Base-by-base conservation (phyloP, 768 basidiomycete species). In the Tricholoma bakamatsutake region DNA sequence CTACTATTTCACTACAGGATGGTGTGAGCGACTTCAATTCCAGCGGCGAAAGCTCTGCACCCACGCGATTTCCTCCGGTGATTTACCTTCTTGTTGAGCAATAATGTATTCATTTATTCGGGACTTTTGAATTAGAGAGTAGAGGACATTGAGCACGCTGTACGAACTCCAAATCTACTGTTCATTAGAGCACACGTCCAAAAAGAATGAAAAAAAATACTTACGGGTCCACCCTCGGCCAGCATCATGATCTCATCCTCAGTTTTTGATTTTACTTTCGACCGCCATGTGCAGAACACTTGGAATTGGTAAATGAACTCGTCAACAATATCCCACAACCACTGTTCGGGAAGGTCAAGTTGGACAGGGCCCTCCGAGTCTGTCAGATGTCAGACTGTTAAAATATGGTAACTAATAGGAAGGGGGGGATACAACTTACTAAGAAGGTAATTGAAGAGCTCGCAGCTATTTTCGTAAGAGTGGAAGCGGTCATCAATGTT, bases 221-320 rank as follows among this genome's bases (percentile, higher is more conserved):
- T 60, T 49, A 79, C 90, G 71, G 69, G 82, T 21, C 76, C 82
- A 39, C 84, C 86, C 37, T 93, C 91, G 3, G 81, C 84, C 21
- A 98, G 80, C 78, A 93, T 80, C 49, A 79, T 66, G 37, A 94
- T 78, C 68, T 98, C 95, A 63, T 98, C 96, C 39, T 93, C 93
- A 0, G 86, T 83, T 74, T 97, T 98, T 50, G 79, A 77, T 58
- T 90, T 88, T 30, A 85, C 79, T 64, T 90, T 93, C 15, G 87
- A 87, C 52, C 93, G 78, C 88, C 93, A 98, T 37, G 90, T 84
- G 61, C 92, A 91, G 73, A 97, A 98, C 1, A 90, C 89, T 67
- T 96, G 94, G 76, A 94, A 99, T 69, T 99, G 96, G 73, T 97
- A 99, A 62, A 98, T 96, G 68, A 95, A 95, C 64, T 95, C 93